These are phyloP conservation scores for Haplosporangium sp. DNA, from an alignment of 371 early-diverging fungal species.

Conservation along the genomic window DNA sequence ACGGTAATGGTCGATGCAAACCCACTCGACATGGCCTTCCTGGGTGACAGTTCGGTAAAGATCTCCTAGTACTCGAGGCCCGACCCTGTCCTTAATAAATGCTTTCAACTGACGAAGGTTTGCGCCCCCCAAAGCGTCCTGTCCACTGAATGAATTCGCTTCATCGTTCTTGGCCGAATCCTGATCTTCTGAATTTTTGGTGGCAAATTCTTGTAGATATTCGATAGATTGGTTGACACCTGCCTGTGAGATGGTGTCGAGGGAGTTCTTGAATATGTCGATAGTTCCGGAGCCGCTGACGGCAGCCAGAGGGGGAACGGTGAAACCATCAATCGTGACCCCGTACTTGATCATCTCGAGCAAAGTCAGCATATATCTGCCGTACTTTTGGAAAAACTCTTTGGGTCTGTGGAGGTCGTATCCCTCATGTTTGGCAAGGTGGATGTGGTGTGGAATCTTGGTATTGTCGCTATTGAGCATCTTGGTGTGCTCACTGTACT, in stretches of 20 bases:
- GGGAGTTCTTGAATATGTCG: no score
- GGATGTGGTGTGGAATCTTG: no score
- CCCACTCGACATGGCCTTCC: constrained; percentile 25
- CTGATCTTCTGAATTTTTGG: neutral
- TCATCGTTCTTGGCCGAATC: neutral
- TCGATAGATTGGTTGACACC: no score
- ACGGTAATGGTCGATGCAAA: constrained; percentile 25
- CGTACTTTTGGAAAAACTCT: constrained; percentile 23
- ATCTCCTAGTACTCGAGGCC: constrained; percentile 2
- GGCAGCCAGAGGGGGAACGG: constrained; percentile 11
- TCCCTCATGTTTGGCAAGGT: constrained; percentile 21
- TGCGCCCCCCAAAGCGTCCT: constrained; percentile 6
- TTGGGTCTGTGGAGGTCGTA: constrained; percentile 16
- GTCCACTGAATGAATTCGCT: neutral
- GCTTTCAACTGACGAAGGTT: constrained; percentile 11
- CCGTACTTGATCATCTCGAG: constrained; percentile 23
- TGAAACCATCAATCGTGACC: constrained; percentile 7
- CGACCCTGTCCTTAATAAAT: constrained; percentile 8
- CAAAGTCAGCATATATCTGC: constrained; percentile 8
- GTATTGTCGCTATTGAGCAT: neutral
- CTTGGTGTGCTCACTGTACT: constrained; percentile 19
- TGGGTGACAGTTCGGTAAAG: constrained; percentile 10
- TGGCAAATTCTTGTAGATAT: no score
- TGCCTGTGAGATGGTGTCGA: neutral
- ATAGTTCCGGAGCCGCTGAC: neutral